Evolutionary conservation across 495 filamentous ascomycete species (phyloP).

Genomic region (Rusavskia elegans): DNA sequence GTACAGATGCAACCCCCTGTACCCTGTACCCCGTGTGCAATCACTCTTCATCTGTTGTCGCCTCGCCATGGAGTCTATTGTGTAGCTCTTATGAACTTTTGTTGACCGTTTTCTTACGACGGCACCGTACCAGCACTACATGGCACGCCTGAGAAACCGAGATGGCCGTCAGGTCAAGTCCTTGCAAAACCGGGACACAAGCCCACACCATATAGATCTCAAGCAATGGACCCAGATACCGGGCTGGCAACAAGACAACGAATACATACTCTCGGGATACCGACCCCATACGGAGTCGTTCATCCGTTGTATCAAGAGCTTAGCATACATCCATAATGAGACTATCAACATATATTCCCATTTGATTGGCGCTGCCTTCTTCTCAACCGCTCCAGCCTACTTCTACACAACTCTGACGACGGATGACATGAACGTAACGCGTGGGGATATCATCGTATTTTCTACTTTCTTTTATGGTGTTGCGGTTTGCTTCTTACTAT

Average conservation of each 20-base stretch:
- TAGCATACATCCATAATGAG: constrained; percentile 14
- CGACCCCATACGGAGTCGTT: constrained; percentile 10
- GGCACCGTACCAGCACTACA: too few species aligned
- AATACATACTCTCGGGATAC: constrained; percentile 14
- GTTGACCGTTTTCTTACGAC: too few species aligned
- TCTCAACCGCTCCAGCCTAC: constrained; percentile 22
- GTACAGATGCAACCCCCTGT: too few species aligned
- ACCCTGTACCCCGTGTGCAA: too few species aligned
- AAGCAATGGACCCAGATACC: constrained; percentile 50
- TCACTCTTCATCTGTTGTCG: too few species aligned
- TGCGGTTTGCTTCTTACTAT: constrained; percentile 33
- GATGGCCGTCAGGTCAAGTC: background rate
- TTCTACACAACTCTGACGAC: constrained; percentile 18
- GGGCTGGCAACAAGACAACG: constrained; percentile 18
- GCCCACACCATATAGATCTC: constrained; percentile 38
- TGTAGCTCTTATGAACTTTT: too few species aligned
- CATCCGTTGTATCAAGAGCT: constrained; percentile 5
- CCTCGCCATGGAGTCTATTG: too few species aligned
- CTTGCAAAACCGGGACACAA: background rate
- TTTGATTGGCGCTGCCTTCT: constrained; percentile 29
- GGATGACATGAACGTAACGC: constrained; percentile 18
- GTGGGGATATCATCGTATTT: constrained; percentile 28
- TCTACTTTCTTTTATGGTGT: constrained; percentile 32
- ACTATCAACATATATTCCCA: constrained; percentile 34
- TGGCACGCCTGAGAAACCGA: too few species aligned